Conservation (phyloP, 331 rosid genomes). For the Quercus tomentella region DNA sequence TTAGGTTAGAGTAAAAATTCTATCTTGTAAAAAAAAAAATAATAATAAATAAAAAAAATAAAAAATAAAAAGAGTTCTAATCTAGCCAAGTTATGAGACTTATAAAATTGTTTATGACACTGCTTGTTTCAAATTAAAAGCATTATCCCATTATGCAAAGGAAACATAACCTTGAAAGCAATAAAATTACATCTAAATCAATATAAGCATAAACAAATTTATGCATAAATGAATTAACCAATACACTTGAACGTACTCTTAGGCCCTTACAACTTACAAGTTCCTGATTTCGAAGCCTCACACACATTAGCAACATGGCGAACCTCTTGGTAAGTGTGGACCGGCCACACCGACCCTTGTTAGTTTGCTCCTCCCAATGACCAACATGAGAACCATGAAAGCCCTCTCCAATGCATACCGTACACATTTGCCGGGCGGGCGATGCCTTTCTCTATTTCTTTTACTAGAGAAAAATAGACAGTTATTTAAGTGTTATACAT, state of each 20-base stretch:
- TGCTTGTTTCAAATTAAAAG: too few species aligned
- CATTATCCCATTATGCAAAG: too few species aligned
- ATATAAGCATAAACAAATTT: neutral
- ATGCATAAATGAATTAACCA: neutral
- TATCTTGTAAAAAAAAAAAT: too few species aligned
- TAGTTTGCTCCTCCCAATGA: conserved; percentile 1
- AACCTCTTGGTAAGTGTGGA: conserved; percentile 17
- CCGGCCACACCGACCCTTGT: conserved; percentile 23
- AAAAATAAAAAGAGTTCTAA: too few species aligned
- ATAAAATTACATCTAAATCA: too few species aligned
- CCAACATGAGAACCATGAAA: neutral
- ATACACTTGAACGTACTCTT: conserved; percentile 6
- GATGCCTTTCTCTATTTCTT: neutral
- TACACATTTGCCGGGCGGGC: neutral
- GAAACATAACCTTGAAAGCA: too few species aligned
- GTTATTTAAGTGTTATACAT: too few species aligned
- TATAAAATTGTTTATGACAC: too few species aligned
- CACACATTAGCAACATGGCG: neutral
- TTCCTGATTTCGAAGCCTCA: conserved; percentile 12
- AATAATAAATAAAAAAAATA: too few species aligned
- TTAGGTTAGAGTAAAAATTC: too few species aligned
- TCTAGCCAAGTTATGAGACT: too few species aligned
- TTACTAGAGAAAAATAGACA: neutral
- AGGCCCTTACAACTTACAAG: neutral
- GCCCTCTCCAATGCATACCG: neutral